A percentile compares a stretch with the other conserved stretches of the same genome.
phyloP scores from a whole-genome alignment of 768 basidiomycete species.

The Suillus tomentosus region DNA sequence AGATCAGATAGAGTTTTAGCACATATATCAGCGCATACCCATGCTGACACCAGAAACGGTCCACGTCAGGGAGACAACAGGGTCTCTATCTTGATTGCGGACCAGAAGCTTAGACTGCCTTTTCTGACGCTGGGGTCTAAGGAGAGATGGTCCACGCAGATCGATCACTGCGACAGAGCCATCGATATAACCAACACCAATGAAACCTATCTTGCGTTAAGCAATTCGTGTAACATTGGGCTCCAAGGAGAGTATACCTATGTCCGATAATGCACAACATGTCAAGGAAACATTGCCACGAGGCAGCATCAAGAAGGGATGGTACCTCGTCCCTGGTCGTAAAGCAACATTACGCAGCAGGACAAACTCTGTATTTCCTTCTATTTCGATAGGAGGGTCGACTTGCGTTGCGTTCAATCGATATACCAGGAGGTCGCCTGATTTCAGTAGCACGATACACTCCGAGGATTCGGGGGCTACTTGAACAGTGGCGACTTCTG shows the following conservation, averaged over 20 bases:
- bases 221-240: not conserved
- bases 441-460: constrained; percentile 50
- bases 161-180: constrained; percentile 67
- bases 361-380: constrained; percentile 51
- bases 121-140: constrained; percentile 45
- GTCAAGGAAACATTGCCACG: constrained; percentile 49
- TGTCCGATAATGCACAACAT: constrained; percentile 66
- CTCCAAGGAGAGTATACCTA: constrained; percentile 50
- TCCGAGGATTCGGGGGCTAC: constrained; percentile 61
- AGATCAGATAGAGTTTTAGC: constrained; percentile 4
- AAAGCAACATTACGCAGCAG: constrained; percentile 51
- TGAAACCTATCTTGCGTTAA: constrained; percentile 56
- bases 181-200: constrained; percentile 68
- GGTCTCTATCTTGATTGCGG: constrained; percentile 41
- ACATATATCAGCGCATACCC: constrained; percentile 51
- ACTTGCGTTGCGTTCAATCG: constrained; percentile 33
- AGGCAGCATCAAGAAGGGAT: constrained; percentile 62
- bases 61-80: constrained; percentile 64
- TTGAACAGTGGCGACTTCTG: constrained; percentile 45
- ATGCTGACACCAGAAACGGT: constrained; percentile 43
- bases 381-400: constrained; percentile 23
- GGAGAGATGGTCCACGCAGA: constrained; percentile 70
- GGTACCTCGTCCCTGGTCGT: constrained; percentile 46
- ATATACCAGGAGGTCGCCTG: constrained; percentile 61
- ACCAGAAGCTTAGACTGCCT: constrained; percentile 40